Evolutionary conservation across 1,139 yeast genomes (phyloP), one percentile per base, ranked within the genome.

Genomic region (Debaryomyces coudertii): DNA sequence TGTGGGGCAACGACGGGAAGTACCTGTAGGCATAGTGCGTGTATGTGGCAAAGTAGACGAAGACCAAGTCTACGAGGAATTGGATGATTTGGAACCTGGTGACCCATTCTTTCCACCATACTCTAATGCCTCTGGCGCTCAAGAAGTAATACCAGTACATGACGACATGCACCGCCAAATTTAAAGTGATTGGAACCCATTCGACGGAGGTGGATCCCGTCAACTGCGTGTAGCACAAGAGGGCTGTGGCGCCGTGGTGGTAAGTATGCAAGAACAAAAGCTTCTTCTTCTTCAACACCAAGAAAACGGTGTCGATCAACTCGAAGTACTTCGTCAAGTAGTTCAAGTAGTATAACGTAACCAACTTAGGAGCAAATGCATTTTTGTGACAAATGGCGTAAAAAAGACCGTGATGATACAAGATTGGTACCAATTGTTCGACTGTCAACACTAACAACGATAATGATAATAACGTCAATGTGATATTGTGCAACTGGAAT

Each of bases 61-160:
- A 90, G 39, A 80, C 82, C 65, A 93, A 80, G 68, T 93, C 99
- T 61, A 93, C 79, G 61, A 93, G 76, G 62, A 93, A 93, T 74
- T 93, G 99, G 60, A 88, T 80, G 71, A 93, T 93, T 76, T 93
- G 99, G 79, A 89, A 85, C 57, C 96, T 82, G 44, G 99, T 93
- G 58, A 93, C 97, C 97, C 97, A 93, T 73, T 92, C 96, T 73
- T 93, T 93, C 99, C 99, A 93, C 98, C 98, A 92, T 49, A 93
- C 97, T 60, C 93, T 85, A 65, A 92, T 88, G 50, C 97, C 96
- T 68, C 96, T 82, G 14, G 98, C 90, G 56, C 93, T 80, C 61
- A 93, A 77, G 80, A 90, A 92, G 78, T 93, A 93, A 80, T 93
- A 93, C 88, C 92, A 93, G 82, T 93, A 93, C 99, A 93, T 93